Evolutionary conservation across 805 yeast genomes (phyloP), one percentile per base, ranked within the genome.

Genomic region (Sugiyamaella valdiviana): DNA sequence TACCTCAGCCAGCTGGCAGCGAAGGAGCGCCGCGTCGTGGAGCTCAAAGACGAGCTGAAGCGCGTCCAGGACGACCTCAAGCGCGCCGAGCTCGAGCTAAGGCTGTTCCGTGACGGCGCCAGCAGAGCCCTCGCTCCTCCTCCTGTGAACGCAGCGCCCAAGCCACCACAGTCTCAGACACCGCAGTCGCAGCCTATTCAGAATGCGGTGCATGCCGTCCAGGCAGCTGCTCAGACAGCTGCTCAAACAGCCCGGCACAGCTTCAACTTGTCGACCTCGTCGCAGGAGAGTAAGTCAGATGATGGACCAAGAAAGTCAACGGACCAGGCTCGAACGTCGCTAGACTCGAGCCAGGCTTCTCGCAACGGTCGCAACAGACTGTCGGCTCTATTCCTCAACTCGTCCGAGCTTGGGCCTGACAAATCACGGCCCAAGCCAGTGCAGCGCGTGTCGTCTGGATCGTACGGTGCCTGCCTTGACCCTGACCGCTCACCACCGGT

Each of bases 21-120:
- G 22, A 64, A 65, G 48, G 71, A 70, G 51, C 61, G 71, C 2
- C 61, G 61, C 3, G 69, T 70, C 7, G 61, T 62, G 20, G 71
- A 67, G 46, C 59, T 70, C 26, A 51, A 60, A 16, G 62, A 59
- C 42, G 65, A 59, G 29, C 42, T 62, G 36, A 48, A 50, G 23
- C 51, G 59, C 35, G 52, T 65, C n/a, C 58, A 56, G 42, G 57
- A 49, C 23, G 62, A 64, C 43, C 61, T 70, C 46, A 54, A 57
- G 26, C 60, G 55, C 29, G 72, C 73, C 12, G 72, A 70, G 50
- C 49, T 50, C 5, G 73, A 68, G 10, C 57, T 68, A 42, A 48
- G 52, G 15, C 49, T 49, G 42, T 63, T 61, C 53, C 51, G 59
- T 36, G 55, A 53, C 23, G 60, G 54, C 20, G 62, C 59, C 20